Evolutionary conservation across 495 filamentous ascomycete genomes (phyloP), one percentile per base, ranked within the genome.

Genomic region (Halenospora varia): DNA sequence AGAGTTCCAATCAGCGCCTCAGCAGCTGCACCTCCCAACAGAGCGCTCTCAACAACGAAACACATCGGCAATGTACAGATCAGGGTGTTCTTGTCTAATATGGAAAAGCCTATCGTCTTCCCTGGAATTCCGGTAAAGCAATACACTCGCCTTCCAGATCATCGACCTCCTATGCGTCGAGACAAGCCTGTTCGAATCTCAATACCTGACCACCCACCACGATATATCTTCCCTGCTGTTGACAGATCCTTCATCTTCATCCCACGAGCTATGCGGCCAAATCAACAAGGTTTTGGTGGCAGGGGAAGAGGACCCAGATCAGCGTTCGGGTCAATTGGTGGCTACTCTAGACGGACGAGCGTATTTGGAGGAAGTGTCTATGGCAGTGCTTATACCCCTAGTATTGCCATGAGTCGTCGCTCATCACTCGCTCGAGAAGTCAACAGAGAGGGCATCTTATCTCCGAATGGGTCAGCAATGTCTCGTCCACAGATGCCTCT

Each of bases 211-310:
- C 79, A 85, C 52, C 82, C 81, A 49, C 83, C 90, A 19, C 83
- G 88, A 45, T 97, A 96, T 69, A 93, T 97, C 42, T 96, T 93
- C 70, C 94, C 94, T 6, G 84, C 89, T 10, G 79, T 79, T 48
- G 91, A 96, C 53, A 81, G 94, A 54, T 97, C 94, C 0, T 99
- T 99, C 67, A 95, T 97, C 62, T 99, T 99, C 72, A 99, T 99
- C 55, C 94, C 94, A 17, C 81, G 94, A 64, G 93, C 94, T 15
- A 80, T 95, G 71, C 82, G 94, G 63, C 95, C 95, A 41, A 96
- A 95, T 69, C 90, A 94, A 66, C 89, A 94, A 73, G 83, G 86
- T 17, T 84, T 86, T 57, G 78, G 87, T 35, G 86, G 90, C 48
- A 79, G 82, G 23, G 75, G 85, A 24, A 83, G 88, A 62, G 86